These are phyloP conservation scores for Saprolegnia parasitica DNA, from an alignment of 352 stramenopile genomes.

Conservation along the genomic window DNA sequence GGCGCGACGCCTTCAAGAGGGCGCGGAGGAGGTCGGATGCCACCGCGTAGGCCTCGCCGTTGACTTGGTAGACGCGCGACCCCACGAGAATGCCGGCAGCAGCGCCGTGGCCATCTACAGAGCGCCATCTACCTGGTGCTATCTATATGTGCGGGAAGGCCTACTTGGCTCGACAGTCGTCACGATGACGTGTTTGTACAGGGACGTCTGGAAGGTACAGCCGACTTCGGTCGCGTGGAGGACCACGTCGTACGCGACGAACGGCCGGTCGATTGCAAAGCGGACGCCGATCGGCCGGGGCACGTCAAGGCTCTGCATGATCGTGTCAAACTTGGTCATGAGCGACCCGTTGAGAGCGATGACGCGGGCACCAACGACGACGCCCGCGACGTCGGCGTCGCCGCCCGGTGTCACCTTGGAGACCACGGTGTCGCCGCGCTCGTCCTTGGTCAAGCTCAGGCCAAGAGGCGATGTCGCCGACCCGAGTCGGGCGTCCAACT, in stretches of 20 bases:
- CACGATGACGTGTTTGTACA: constrained; percentile 6
- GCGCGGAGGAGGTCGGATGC: constrained; percentile 45
- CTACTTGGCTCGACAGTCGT: background rate
- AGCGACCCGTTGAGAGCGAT: constrained; percentile 57
- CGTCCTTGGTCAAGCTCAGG: constrained; percentile 67
- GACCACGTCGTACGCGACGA: constrained; percentile 1
- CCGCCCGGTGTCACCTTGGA: constrained; percentile 54
- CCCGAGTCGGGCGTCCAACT: constrained; percentile 16
- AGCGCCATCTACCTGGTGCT: background rate
- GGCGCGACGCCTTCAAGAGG: constrained; percentile 51
- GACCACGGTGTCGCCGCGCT: constrained; percentile 63
- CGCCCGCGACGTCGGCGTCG: constrained; percentile 49
- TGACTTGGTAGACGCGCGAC: constrained; percentile 59
- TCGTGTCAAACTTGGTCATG: constrained; percentile 62
- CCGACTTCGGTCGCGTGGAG: background rate
- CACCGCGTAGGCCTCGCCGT: constrained; percentile 47
- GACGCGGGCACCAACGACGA: constrained; percentile 70
- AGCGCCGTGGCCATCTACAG: background rate
- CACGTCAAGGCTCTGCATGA: constrained; percentile 55
- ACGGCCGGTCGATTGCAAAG: constrained; percentile 35
- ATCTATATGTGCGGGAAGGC: too few species aligned
- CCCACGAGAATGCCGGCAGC: constrained; percentile 53
- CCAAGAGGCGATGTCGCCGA: constrained; percentile 38
- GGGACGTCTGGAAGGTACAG: background rate
- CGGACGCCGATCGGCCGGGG: constrained; percentile 57